Evolutionary conservation across 1,284 basidiomycete genomes (phyloP).

Genomic region (Rhodotorula sp.): DNA sequence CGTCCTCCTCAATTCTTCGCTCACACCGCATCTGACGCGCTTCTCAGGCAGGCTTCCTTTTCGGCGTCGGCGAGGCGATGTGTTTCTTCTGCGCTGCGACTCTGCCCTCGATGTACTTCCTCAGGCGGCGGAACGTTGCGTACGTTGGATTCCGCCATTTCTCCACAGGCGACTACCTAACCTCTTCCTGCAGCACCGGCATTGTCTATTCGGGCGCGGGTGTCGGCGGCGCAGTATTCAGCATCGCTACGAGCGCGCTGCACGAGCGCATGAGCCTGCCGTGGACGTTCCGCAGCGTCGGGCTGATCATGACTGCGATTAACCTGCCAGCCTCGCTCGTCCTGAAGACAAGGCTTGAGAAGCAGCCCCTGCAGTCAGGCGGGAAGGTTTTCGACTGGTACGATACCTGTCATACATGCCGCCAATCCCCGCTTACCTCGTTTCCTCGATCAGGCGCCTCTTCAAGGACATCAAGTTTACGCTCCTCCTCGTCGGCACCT

Average conservation of each 20-base stretch:
- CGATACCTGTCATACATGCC: neutral
- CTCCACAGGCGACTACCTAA: neutral
- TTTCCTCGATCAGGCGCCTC: neutral
- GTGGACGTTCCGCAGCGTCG: constrained; percentile 28
- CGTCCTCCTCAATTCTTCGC: no score
- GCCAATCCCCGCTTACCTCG: neutral
- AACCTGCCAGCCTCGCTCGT: constrained; percentile 20
- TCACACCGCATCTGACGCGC: neutral
- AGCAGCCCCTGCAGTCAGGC: constrained; percentile 6
- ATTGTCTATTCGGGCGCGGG: constrained; percentile 31
- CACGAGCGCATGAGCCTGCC: constrained; percentile 7
- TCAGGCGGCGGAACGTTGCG: constrained; percentile 26
- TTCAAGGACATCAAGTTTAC: constrained; percentile 28
- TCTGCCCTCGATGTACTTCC: constrained; percentile 28
- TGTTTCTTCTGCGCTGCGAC: constrained; percentile 24
- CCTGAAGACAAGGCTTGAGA: constrained; percentile 1
- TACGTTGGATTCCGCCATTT: neutral
- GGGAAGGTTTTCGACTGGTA: constrained; percentile 28
- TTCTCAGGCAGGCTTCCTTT: constrained; percentile 5
- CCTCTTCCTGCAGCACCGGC: neutral
- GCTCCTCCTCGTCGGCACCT: constrained; percentile 28
- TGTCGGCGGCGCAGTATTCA: constrained; percentile 22
- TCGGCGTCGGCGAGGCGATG: constrained; percentile 25
- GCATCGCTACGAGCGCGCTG: constrained; percentile 14
- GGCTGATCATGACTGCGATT: constrained; percentile 13